These are phyloP conservation scores for Rhizoclosmatium sp. DNA, from an alignment of 192 early-diverging fungal species.

Conservation along the genomic window DNA sequence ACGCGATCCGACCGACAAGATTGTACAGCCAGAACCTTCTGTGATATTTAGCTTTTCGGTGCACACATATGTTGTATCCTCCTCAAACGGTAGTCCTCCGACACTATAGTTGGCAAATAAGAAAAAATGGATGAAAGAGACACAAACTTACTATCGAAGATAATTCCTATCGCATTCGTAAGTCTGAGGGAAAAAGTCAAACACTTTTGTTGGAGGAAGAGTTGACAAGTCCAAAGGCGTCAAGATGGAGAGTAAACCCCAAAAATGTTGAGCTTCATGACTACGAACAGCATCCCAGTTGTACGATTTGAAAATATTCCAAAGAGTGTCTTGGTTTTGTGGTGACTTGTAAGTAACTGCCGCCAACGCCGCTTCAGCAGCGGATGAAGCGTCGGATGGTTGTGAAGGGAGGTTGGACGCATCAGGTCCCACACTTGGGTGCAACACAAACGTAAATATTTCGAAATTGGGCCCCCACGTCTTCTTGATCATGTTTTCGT, in stretches of 20 bases:
- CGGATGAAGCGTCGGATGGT: neutral
- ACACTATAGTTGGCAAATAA: neutral
- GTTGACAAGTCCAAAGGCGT: neutral
- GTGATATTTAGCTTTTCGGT: neutral
- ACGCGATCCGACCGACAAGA: neutral
- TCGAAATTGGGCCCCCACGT: neutral
- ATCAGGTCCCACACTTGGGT: neutral
- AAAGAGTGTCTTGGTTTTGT: neutral
- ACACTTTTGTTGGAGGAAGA: neutral
- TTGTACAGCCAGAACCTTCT: neutral
- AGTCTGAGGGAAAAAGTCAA: neutral
- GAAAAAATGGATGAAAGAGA: neutral
- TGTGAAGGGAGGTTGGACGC: neutral
- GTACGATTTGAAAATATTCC: neutral
- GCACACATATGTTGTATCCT: neutral
- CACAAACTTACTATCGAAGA: neutral
- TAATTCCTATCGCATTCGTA: neutral
- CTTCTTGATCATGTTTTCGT: neutral
- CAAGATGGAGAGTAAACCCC: neutral
- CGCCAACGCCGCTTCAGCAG: neutral
- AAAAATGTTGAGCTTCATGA: conserved; percentile 1
- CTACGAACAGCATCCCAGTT: conserved; percentile 2
- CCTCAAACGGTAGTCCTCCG: neutral
- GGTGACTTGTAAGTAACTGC: neutral
- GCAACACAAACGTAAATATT: conserved; percentile 2